A percentile compares a stretch with the other conserved stretches of the same genome.
phyloP scores from a whole-genome alignment of 208 protist species.

The Acanthamoeba sp. region DNA sequence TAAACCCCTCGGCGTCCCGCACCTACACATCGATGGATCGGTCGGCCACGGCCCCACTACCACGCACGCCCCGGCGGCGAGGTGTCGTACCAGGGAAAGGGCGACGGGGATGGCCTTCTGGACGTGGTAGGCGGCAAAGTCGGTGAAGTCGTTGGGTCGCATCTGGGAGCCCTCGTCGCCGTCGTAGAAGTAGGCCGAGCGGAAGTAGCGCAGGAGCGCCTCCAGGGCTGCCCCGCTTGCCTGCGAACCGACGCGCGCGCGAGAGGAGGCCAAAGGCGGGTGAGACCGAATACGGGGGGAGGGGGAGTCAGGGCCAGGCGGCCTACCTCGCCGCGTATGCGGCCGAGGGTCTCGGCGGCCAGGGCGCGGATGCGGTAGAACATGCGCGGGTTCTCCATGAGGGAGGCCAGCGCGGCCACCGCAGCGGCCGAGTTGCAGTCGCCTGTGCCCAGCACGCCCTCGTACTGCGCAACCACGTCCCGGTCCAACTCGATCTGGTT shows the following conservation, averaged over 20 bases:
- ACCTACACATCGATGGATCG: no score
- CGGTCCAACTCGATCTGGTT: constrained; percentile 81
- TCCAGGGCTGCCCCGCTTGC: background rate
- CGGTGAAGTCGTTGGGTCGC: constrained; percentile 63
- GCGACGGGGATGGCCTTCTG: constrained; percentile 49
- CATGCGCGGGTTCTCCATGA: constrained; percentile 55
- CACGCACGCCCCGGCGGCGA: no score
- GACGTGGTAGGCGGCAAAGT: constrained; percentile 33
- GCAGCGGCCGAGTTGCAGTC: background rate
- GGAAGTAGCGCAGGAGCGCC: constrained; percentile 28
- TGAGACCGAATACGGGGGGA: no score
- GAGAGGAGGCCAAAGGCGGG: no score
- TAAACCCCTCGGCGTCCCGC: constrained; percentile 64
- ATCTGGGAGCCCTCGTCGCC: background rate
- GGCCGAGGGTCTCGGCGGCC: background rate
- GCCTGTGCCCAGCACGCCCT: constrained; percentile 69
- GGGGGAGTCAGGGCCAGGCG: background rate
- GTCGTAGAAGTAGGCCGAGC: constrained; percentile 11
- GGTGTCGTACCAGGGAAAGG: background rate
- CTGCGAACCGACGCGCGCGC: background rate
- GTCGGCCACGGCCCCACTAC: no score
- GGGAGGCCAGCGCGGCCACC: background rate
- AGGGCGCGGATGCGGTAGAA: constrained; percentile 44
- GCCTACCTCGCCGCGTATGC: constrained; percentile 28
- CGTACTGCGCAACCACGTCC: constrained; percentile 82